phyloP scores from a whole-genome alignment of 352 stramenopile genomes.

The Phytophthora niederhauseri region DNA sequence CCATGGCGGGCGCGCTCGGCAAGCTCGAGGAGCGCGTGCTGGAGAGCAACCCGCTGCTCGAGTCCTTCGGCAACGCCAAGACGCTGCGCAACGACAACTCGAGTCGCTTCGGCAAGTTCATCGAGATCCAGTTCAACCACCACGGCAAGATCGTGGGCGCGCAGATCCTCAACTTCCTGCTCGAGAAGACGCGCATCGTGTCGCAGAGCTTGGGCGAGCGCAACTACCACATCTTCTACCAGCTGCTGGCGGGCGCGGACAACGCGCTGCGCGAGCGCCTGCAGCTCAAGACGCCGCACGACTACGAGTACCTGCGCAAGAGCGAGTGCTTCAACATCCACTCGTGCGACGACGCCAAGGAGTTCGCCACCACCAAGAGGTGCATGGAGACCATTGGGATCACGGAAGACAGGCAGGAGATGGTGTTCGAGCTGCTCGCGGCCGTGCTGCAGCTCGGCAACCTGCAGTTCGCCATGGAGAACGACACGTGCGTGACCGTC shows the following conservation, averaged over 20 bases:
- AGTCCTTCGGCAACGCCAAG: slow-evolving; percentile 93
- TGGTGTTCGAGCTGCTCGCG: slow-evolving; percentile 88
- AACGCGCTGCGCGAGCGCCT: slow-evolving; percentile 66
- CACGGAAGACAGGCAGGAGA: slow-evolving; percentile 70
- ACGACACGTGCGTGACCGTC: slow-evolving; percentile 74
- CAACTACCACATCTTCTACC: slow-evolving; percentile 99
- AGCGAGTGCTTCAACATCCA: slow-evolving; percentile 86
- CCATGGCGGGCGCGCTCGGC: slow-evolving; percentile 90
- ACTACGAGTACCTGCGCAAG: slow-evolving; percentile 91
- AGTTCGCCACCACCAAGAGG: slow-evolving; percentile 84
- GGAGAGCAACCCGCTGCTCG: slow-evolving; percentile 88
- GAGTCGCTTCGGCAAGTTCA: slow-evolving; percentile 98
- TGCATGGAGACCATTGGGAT: slow-evolving; percentile 93
- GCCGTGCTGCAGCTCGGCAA: slow-evolving; percentile 91
- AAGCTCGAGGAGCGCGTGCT: slow-evolving; percentile 89
- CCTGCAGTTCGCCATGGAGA: slow-evolving; percentile 84
- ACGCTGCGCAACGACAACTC: slow-evolving; percentile 98
- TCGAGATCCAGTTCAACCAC: slow-evolving; percentile 96
- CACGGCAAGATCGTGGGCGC: slow-evolving; percentile 91
- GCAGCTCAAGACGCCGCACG: slow-evolving; percentile 71
- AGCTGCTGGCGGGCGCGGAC: slow-evolving; percentile 87
- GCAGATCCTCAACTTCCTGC: slow-evolving; percentile 92
- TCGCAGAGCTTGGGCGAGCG: slow-evolving; percentile 92
- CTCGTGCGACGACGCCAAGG: slow-evolving; percentile 75
- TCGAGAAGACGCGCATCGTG: slow-evolving; percentile 93